Evolutionary conservation across 2,329 filamentous ascomycete species (phyloP).

Genomic region (Akanthomyces muscarius): DNA sequence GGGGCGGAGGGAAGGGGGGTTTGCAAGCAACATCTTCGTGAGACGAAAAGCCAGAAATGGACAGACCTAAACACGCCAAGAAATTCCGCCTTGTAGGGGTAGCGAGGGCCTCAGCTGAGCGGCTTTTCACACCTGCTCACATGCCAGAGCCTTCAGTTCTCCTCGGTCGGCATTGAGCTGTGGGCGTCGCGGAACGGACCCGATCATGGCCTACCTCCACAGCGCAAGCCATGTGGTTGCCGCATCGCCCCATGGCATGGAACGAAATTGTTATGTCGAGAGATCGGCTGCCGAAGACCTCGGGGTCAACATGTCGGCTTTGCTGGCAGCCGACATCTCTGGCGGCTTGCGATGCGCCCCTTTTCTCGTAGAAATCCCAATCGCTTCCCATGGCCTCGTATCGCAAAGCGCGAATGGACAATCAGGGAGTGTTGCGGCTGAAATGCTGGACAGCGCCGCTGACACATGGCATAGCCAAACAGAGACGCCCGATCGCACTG

Average conservation of each 20-base stretch:
- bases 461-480: neutral
- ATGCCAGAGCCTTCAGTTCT: neutral
- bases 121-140: neutral
- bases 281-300: neutral
- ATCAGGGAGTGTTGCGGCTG: neutral
- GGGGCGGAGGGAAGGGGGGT: neutral
- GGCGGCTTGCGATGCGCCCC: neutral
- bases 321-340: neutral
- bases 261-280: neutral
- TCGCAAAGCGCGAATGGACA: neutral
- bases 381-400: neutral
- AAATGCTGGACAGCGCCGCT: neutral
- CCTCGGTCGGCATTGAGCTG: neutral
- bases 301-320: neutral
- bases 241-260: neutral
- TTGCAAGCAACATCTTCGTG: neutral
- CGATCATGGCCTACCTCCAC: constrained; percentile 9
- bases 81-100: constrained; percentile 4
- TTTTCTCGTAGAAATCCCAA: neutral
- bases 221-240: constrained; percentile 1
- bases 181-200: constrained; percentile 9
- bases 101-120: constrained; percentile 15
- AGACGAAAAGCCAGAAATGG: neutral
- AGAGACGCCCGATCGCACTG: neutral
- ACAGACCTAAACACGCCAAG: neutral